Evolutionary conservation across 2,329 filamentous ascomycete species (phyloP).

Genomic region (Claviceps pazoutovae): DNA sequence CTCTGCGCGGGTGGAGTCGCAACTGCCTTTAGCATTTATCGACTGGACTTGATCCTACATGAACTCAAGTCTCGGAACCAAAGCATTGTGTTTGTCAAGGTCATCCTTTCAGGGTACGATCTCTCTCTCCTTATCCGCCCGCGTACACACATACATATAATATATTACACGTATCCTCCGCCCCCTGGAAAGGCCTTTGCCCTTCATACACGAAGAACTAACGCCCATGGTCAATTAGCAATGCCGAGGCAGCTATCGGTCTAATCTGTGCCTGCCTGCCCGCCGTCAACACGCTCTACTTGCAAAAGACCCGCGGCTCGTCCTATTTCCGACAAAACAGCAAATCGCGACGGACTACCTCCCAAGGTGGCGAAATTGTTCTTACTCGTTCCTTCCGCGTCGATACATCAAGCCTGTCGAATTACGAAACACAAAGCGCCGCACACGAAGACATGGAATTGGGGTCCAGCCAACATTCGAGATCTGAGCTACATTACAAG

Average conservation of each 20-base stretch:
- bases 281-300: constrained; percentile 13
- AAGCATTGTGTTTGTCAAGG: constrained; percentile 15
- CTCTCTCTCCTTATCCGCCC: neutral
- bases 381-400: constrained; percentile 17
- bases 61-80: constrained; percentile 13
- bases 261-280: constrained; percentile 19
- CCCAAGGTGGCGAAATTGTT: constrained; percentile 15
- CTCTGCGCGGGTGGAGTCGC: constrained; percentile 19
- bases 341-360: neutral
- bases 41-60: constrained; percentile 13
- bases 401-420: constrained; percentile 9
- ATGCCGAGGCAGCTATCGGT: constrained; percentile 18
- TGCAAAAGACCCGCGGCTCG: constrained; percentile 9
- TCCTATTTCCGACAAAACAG: constrained; percentile 12
- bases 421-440: constrained; percentile 7
- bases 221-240: constrained; percentile 6
- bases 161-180: no score
- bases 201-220: neutral
- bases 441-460: constrained; percentile 13
- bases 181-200: neutral
- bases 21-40: constrained; percentile 18
- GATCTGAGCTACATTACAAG: neutral
- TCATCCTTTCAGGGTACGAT: constrained; percentile 12
- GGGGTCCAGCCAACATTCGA: constrained; percentile 2
- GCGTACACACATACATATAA: no score